These are phyloP conservation scores for Cairneyella variabilis DNA, from an alignment of 495 filamentous ascomycete species.

Conservation along the genomic window DNA sequence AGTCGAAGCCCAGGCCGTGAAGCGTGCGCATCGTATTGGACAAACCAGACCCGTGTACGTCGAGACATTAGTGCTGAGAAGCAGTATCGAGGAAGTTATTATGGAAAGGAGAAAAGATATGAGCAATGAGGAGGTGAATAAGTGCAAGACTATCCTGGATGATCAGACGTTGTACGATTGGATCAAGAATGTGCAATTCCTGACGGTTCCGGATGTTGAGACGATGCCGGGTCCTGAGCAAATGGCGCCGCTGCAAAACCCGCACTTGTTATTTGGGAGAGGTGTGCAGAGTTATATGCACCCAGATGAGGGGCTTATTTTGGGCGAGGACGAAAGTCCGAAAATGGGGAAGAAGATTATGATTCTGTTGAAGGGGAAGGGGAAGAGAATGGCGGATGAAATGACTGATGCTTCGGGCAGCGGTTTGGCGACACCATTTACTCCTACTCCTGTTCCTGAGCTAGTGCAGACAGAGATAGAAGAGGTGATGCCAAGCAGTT, in stretches of 20 bases:
- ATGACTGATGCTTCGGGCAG: no score
- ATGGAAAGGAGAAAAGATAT: conserved; percentile 69
- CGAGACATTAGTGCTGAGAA: conserved; percentile 78
- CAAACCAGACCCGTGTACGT: conserved; percentile 78
- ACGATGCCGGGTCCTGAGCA: conserved; percentile 41
- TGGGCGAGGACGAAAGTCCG: not conserved
- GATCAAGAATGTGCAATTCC: conserved; percentile 67
- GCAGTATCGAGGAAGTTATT: conserved; percentile 84
- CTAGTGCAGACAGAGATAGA: no score
- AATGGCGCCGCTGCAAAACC: conserved; percentile 49
- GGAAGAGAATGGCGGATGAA: no score
- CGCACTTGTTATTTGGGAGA: conserved; percentile 57
- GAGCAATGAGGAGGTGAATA: conserved; percentile 68
- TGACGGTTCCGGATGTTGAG: conserved; percentile 50
- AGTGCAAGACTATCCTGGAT: conserved; percentile 67
- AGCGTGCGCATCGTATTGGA: conserved; percentile 84
- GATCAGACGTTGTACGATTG: conserved; percentile 74
- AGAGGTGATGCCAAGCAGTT: no score
- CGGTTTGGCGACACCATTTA: no score
- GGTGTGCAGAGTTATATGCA: not conserved
- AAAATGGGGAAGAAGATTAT: no score
- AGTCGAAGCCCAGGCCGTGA: conserved; percentile 88
- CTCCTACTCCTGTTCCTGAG: no score
- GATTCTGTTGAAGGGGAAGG: no score
- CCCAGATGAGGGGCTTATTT: conserved; percentile 19